phyloP scores from a whole-genome alignment of 2,329 filamentous ascomycete genomes.

The Colletotrichum gigasporum region DNA sequence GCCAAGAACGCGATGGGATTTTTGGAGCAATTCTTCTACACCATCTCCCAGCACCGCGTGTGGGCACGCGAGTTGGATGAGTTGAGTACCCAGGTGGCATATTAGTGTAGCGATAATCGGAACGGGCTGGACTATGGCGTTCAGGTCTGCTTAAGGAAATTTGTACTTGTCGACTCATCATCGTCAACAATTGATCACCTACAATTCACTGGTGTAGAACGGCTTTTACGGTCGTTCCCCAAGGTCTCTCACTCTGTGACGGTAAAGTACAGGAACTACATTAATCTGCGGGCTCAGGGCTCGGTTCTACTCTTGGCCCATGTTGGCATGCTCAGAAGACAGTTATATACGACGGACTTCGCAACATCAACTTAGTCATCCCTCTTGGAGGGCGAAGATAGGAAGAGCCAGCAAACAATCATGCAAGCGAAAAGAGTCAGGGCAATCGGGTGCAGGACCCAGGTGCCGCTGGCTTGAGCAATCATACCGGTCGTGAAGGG shows the following conservation, averaged over 20 bases:
- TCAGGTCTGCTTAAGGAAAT: no score
- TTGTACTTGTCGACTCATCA: no score
- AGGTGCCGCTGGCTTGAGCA: constrained; percentile 70
- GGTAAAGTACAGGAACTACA: no score
- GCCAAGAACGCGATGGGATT: constrained; percentile 75
- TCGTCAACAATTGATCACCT: no score
- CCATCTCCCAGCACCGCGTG: constrained; percentile 77
- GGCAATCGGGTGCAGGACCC: constrained; percentile 73
- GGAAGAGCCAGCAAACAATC: constrained; percentile 66
- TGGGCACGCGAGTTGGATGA: constrained; percentile 80
- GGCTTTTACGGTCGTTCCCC: no score
- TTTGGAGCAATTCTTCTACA: constrained; percentile 74
- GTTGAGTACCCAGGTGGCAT: constrained; percentile 72
- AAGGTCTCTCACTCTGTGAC: no score
- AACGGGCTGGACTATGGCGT: not conserved
- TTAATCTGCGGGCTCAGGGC: no score
- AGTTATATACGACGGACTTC: no score
- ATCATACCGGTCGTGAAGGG: constrained; percentile 73
- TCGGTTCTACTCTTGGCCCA: no score
- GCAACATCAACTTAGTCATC: not conserved
- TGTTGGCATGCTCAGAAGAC: no score
- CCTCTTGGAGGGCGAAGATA: constrained; percentile 4
- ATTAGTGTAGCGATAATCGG: constrained; percentile 53
- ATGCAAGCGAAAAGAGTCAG: constrained; percentile 73
- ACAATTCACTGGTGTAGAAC: no score